Evolutionary conservation across 441 rosid genomes (phyloP), one percentile per base, ranked within the genome.

Genomic region (Isatis lusitanica): DNA sequence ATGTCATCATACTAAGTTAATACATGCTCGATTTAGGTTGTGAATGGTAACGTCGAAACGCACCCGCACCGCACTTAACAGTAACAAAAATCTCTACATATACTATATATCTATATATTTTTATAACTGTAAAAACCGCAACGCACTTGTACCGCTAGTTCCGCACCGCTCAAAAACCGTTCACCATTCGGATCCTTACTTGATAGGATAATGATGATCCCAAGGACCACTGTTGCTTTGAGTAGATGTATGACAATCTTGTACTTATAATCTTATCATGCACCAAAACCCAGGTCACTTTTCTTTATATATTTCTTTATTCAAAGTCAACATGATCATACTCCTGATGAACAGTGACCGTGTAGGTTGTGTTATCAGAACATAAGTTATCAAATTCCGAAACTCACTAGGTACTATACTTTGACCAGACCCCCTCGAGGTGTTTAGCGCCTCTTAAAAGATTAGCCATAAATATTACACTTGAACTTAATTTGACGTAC

Each of bases 211-310:
- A 10, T 38, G 60, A 36, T 36, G 35, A 57, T 58, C 50, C 52
- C 58, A 44, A 63, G 40, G 65, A 56, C 11, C 30, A 44, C n/a
- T 43, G 30, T 53, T 63, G 28, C 50, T 73, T 39, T 58, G 67
- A 66, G 67, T 74, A 46, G 59, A 65, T 65, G 44, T 48, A 60
- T 66, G 46, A 59, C 36, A 48, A 66, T 58, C 46, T 58, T 55
- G 61, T 74, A 66, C 68, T 38, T 47, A 30, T 31, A 9, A 62
- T 59, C 30, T 46, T 18, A 53, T 73, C 48, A 44, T 65, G 15
- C 65, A 56, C 51, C 48, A 48, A 38, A 24, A 38, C 38, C 21
- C 26, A 46, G n/a, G 30, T 36, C 40, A 43, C 16, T 72, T 63
- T 39, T 18, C 9, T 13, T 46, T 16, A 10, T 30, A 18, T 15